Evolutionary conservation across 2,329 filamentous ascomycete species (phyloP).

Genomic region (Sphaerulina vaccinii): DNA sequence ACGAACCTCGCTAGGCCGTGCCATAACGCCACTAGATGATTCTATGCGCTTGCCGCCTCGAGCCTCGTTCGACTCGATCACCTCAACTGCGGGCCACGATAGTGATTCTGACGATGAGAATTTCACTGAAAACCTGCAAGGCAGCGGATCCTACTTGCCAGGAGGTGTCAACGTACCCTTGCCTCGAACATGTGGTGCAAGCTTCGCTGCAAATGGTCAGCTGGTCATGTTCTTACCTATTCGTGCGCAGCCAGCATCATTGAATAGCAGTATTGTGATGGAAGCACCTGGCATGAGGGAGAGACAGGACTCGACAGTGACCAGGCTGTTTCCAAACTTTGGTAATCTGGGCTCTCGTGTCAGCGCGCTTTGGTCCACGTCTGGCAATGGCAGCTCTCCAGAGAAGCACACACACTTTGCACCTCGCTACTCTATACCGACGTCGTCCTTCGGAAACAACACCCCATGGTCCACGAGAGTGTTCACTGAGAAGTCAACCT

Average conservation of each 20-base stretch:
- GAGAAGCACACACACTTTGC: background rate
- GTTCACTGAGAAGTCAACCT: slow-evolving; percentile 31
- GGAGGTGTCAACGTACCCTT: slow-evolving; percentile 64
- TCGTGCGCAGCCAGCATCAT: slow-evolving; percentile 47
- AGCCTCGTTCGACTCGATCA: slow-evolving; percentile 52
- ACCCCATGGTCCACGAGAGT: slow-evolving; percentile 31
- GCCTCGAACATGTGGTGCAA: slow-evolving; percentile 57
- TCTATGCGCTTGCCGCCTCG: slow-evolving; percentile 56
- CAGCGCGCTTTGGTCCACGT: slow-evolving; percentile 12
- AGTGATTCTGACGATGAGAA: slow-evolving; percentile 63
- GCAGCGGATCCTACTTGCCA: slow-evolving; percentile 55
- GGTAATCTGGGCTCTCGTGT: slow-evolving; percentile 27
- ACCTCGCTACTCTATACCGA: slow-evolving; percentile 50
- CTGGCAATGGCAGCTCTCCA: slow-evolving; percentile 10
- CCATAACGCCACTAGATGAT: slow-evolving; percentile 49
- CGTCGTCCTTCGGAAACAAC: slow-evolving; percentile 46
- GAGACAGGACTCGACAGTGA: slow-evolving; percentile 58
- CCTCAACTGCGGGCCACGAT: slow-evolving; percentile 36
- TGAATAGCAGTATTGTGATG: slow-evolving; percentile 20
- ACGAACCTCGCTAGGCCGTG: slow-evolving; percentile 38
- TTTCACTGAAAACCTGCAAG: slow-evolving; percentile 48
- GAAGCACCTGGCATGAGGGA: slow-evolving; percentile 54
- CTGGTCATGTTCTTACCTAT: slow-evolving; percentile 59
- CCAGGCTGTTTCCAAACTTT: slow-evolving; percentile 33
- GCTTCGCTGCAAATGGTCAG: slow-evolving; percentile 58